Evolutionary conservation across 768 basidiomycete genomes (phyloP).

Genomic region (Hysterangium stoloniferum): DNA sequence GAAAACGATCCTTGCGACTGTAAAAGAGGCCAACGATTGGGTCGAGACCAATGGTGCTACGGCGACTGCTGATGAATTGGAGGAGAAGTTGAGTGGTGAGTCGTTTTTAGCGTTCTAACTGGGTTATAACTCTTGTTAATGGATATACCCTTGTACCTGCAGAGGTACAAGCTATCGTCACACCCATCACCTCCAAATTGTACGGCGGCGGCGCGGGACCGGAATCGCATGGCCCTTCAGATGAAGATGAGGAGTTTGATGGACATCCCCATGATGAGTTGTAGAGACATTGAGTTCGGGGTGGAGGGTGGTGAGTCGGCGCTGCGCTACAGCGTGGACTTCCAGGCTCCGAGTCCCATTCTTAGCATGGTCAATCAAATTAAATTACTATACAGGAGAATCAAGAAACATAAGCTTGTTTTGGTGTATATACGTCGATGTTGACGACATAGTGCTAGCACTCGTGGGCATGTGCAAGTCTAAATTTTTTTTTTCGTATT

Average conservation of each 20-base stretch:
- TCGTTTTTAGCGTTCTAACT: slow-evolving; percentile 9
- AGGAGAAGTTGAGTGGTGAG: slow-evolving; percentile 73
- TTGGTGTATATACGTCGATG: too few relatives aligned
- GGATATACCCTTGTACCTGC: slow-evolving; percentile 10
- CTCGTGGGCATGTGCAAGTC: too few relatives aligned
- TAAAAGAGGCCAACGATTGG: slow-evolving; percentile 92
- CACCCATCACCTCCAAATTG: slow-evolving; percentile 81
- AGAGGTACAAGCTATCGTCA: slow-evolving; percentile 67
- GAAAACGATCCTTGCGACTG: slow-evolving; percentile 66
- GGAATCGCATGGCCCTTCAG: slow-evolving; percentile 16
- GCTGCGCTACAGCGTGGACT: too few relatives aligned
- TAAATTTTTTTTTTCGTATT: too few relatives aligned
- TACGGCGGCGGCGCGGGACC: slow-evolving; percentile 39
- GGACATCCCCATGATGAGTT: slow-evolving; percentile 48
- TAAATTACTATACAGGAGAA: too few relatives aligned
- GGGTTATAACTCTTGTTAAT: neutral
- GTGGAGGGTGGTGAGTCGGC: too few relatives aligned
- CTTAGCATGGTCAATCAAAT: too few relatives aligned
- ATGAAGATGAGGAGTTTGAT: slow-evolving; percentile 38
- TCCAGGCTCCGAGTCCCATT: too few relatives aligned
- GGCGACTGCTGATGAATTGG: slow-evolving; percentile 80
- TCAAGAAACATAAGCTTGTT: too few relatives aligned
- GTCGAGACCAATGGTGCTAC: slow-evolving; percentile 73
- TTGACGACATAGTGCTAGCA: too few relatives aligned
- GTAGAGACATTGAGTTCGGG: too few relatives aligned